These are phyloP conservation scores for Triadica sebifera DNA, from an alignment of 345 rosid genomes.

Conservation along the genomic window DNA sequence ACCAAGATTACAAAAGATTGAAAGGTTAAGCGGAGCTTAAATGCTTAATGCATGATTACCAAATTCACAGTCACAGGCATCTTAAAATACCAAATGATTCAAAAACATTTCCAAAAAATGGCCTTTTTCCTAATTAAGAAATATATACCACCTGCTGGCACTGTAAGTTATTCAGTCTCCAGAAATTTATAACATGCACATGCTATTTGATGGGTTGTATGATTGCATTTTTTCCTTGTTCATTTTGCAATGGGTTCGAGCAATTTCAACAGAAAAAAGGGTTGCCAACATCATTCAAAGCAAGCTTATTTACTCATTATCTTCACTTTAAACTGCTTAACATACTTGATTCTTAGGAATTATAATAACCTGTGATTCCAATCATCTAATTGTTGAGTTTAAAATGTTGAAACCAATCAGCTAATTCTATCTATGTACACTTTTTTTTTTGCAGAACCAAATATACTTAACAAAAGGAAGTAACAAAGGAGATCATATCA, in stretches of 20 bases:
- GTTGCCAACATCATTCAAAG: neutral
- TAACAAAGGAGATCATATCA: too few species aligned
- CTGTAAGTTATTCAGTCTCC: neutral
- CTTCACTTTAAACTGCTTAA: too few species aligned
- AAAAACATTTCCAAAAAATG: neutral
- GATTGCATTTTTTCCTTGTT: neutral
- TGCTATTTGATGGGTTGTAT: neutral
- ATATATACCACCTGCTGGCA: neutral
- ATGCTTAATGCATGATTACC: neutral
- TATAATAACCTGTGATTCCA: too few species aligned
- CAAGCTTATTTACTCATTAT: too few species aligned
- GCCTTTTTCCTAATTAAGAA: neutral
- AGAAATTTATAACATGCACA: neutral
- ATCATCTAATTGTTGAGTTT: neutral
- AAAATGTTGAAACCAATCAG: neutral
- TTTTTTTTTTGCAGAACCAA: neutral
- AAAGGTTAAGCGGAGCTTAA: neutral
- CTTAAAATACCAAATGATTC: conserved; percentile 4
- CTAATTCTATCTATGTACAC: neutral
- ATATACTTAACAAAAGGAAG: too few species aligned
- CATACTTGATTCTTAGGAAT: too few species aligned
- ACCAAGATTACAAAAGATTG: neutral
- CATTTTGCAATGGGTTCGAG: neutral
- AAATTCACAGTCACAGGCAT: neutral
- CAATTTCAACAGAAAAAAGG: neutral